These are phyloP conservation scores for Malassezia dermatis DNA, from an alignment of 1,284 basidiomycete species.

Conservation along the genomic window DNA sequence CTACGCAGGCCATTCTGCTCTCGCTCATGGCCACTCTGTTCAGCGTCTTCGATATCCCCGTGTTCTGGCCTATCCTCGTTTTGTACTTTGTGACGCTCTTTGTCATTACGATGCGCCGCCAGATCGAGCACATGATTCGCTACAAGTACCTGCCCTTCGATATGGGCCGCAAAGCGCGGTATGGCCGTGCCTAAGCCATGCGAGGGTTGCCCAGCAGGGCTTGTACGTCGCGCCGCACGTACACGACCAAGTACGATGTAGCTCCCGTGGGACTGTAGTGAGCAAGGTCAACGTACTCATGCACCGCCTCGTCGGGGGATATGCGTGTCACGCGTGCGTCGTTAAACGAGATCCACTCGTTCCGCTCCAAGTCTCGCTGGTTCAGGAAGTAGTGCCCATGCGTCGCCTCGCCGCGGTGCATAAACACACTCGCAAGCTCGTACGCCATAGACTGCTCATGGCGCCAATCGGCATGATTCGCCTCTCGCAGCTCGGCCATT, in stretches of 20 bases:
- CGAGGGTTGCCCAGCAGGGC: slow-evolving; percentile 16
- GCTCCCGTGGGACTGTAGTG: slow-evolving; percentile 29
- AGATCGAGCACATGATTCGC: slow-evolving; percentile 79
- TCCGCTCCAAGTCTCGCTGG: slow-evolving; percentile 18
- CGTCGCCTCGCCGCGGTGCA: slow-evolving; percentile 59
- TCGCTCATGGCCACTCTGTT: slow-evolving; percentile 54
- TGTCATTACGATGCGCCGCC: slow-evolving; percentile 49
- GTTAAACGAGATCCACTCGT: slow-evolving; percentile 41
- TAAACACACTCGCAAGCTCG: slow-evolving; percentile 86
- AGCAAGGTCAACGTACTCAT: slow-evolving; percentile 20
- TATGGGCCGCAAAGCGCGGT: slow-evolving; percentile 63
- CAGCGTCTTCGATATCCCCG: slow-evolving; percentile 73
- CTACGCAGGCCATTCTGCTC: slow-evolving; percentile 75
- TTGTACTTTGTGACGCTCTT: slow-evolving; percentile 57
- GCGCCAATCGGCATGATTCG: slow-evolving; percentile 68
- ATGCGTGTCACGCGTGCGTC: slow-evolving; percentile 27
- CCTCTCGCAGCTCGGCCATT: slow-evolving; percentile 59
- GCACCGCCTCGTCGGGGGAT: slow-evolving; percentile 25
- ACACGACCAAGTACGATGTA: slow-evolving; percentile 44
- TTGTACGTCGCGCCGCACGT: slow-evolving; percentile 26
- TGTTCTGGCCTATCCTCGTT: slow-evolving; percentile 95
- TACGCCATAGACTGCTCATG: slow-evolving; percentile 63
- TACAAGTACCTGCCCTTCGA: slow-evolving; percentile 83
- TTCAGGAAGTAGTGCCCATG: slow-evolving; percentile 46
- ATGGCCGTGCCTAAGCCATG: slow-evolving; percentile 24